Percentiles rank a stretch among this genome's conserved stretches.
Conservation (phyloP, 768 basidiomycete species). For the Sarcomyxa edulis region DNA sequence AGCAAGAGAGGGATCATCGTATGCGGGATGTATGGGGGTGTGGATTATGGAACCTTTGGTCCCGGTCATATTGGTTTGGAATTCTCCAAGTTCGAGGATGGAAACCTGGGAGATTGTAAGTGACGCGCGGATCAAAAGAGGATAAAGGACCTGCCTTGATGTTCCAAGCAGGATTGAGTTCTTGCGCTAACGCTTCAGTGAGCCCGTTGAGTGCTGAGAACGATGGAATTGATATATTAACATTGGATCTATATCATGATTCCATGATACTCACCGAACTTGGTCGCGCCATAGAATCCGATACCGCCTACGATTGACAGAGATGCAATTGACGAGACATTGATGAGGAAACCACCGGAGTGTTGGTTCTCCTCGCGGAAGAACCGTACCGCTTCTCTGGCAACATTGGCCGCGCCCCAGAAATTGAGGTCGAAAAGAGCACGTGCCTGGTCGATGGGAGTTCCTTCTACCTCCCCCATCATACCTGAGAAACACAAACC, state of each 20-base stretch:
- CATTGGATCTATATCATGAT: no score
- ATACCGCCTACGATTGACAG: background rate
- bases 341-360: conserved; percentile 24
- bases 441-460: conserved; percentile 25
- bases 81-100: background rate
- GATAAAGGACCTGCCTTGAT: no score
- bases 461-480: conserved; percentile 31
- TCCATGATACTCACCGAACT: background rate
- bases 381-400: conserved; percentile 22
- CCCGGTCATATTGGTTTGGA: background rate
- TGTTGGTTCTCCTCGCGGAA: conserved; percentile 32
- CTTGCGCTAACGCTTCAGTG: conserved; percentile 24
- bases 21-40: conserved; percentile 3
- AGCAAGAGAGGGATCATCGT: background rate
- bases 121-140: no score
- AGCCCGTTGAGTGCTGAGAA: conserved; percentile 23
- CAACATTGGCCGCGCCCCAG: conserved; percentile 29
- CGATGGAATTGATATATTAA: background rate
- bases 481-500: no score
- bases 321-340: conserved; percentile 18
- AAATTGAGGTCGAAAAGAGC: conserved; percentile 32
- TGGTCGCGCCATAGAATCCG: background rate
- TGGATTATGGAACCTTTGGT: background rate
- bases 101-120: no score
- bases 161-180: conserved; percentile 36